Base-by-base conservation (phyloP, 805 yeast species). In the Brettanomyces bruxellensis region DNA sequence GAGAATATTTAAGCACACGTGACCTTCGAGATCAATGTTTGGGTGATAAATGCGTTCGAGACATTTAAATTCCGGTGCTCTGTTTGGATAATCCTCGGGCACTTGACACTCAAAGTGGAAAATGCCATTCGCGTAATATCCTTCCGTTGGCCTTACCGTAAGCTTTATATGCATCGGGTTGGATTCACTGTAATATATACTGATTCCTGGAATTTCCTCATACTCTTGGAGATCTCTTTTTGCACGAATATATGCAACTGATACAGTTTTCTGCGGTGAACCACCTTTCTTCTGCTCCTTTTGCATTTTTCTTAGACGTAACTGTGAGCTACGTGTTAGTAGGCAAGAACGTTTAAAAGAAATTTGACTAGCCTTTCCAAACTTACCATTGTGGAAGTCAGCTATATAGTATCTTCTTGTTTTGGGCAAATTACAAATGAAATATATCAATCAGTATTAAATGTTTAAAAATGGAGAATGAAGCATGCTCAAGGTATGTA, bases 11-110 rank as follows among this genome's bases (percentile, higher is more conserved):
- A 91, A 72, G 60, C 99, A 91, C 5, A 91, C 86, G 59, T 89
- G 91, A 0, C 98, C 98, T 40, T 86, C 83, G 22, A 78, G 60
- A 61, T 91, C 96, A 52, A 91, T 91, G 59, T 91, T 91, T 11
- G 99, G 99, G 61, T 91, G 99, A 65, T 85, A 91, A 4, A 91
- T 86, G 58, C 73, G 80, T 45, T 80, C 75, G 30, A 70, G 45
- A 55, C 95, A 84, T 53, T 75, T 73, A 46, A 89, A 88, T 58
- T 81, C 85, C 8, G 99, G 99, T 7, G 97, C 89, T 44, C 86
- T 93, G 47, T 90, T 93, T 2, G 99, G 99, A 64, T 81, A 91
- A 53, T 79, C 81, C 38, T 78, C 79, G 43, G 78, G 76, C 38
- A 90, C 72, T 32, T 67, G 69, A 41, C 90, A 77, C n/a, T 70